Base-by-base conservation (phyloP, 768 basidiomycete genomes). In the Lactifluus volemus region DNA sequence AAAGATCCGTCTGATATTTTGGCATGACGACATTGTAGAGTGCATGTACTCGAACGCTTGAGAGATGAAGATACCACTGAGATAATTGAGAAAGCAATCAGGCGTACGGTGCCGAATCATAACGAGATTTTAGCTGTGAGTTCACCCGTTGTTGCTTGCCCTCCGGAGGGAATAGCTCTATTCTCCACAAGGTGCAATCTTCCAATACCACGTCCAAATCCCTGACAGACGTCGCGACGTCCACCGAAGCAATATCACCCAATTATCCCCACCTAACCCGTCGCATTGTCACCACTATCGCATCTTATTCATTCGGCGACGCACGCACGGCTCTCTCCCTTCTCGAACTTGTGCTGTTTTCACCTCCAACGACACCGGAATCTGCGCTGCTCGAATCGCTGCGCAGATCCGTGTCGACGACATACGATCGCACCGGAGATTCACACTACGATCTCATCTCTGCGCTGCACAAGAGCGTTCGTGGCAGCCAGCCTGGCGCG, bases 401-500 rank as follows among this genome's bases (percentile, higher is more conserved):
- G 59, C 79, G 82, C 59, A 79, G 78, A 42, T 86, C 88, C 39
- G 84, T 82, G 15, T 79, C 81, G 12, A 78, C 81, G 34, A 79
- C 85, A 6, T 90, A 88, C 68, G 88, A 92, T 70, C 81, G 90
- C 38, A 80, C 80, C 9, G 89, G 89, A 3, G 92, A 92, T 63
- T 78, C 78, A 60, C 81, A 77, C 60, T 92, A 90, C 68, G 89
- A 92, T 70, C 84, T 88, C 83, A 91, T 90, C 65, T 87, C 84
- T 36, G 90, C 87, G 3, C 74, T 93, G 65, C 91, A 94, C 73
- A 94, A 94, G 72, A 83, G 83, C 60, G 80, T 93, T 38, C 80
- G 92, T 38, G 92, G 89, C 8, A 82, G 84, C 58, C 83, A 92
- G 63, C 83, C 83, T 6, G 78, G 78, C 67, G 92, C 89, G 0